Conservation (phyloP, 2,329 filamentous ascomycete species). For the Xylaria sp. region DNA sequence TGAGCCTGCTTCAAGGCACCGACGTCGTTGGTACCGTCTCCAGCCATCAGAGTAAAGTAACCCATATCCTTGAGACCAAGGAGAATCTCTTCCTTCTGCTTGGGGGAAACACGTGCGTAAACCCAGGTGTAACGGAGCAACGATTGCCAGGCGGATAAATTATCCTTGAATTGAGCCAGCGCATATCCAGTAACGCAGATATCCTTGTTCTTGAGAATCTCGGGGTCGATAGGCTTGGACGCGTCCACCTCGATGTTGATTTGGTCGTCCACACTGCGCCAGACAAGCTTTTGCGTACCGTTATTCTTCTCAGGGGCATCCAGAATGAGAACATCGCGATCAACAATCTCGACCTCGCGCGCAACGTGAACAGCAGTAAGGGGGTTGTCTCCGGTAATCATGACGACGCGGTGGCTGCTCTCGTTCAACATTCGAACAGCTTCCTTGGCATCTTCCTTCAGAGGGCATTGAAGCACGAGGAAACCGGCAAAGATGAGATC, state of each 20-base stretch:
- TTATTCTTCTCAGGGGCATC: constrained; percentile 90
- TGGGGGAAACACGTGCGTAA: constrained; percentile 94
- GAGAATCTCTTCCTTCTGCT: constrained; percentile 98
- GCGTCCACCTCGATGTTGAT: constrained; percentile 80
- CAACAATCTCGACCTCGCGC: constrained; percentile 92
- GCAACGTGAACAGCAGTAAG: constrained; percentile 95
- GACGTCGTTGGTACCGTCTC: constrained; percentile 97
- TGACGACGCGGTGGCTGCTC: constrained; percentile 95
- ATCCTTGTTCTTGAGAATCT: constrained; percentile 81
- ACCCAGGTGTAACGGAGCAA: constrained; percentile 92
- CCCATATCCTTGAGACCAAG: constrained; percentile 92
- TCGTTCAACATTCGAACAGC: constrained; percentile 96
- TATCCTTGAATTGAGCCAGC: constrained; percentile 78
- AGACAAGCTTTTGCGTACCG: constrained; percentile 75
- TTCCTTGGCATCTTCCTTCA: constrained; percentile 94
- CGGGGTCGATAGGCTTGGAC: constrained; percentile 68
- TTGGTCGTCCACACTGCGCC: constrained; percentile 92
- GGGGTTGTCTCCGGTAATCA: constrained; percentile 99
- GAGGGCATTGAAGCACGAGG: constrained; percentile 86
- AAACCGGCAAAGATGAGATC: constrained; percentile 89
- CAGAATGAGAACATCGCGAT: constrained; percentile 88
- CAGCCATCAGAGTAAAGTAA: constrained; percentile 98
- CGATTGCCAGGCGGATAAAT: constrained; percentile 63
- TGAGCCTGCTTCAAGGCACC: constrained; percentile 97
- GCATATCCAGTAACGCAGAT: constrained; percentile 95